These are phyloP conservation scores for Vachellia collinsii DNA, from an alignment of 306 rosid genomes.

Conservation along the genomic window DNA sequence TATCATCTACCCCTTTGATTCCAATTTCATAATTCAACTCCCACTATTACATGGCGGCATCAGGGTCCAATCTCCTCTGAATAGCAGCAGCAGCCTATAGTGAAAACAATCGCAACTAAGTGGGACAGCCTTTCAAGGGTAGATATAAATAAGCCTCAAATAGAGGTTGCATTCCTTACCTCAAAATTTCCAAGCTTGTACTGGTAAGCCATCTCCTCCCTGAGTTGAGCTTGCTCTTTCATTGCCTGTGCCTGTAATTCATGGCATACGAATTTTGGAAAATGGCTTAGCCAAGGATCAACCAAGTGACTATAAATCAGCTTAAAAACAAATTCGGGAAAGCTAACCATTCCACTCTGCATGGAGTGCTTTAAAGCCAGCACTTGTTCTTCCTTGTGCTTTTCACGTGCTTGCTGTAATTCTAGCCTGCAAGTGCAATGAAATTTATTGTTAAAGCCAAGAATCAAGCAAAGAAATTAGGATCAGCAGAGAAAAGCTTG, in stretches of 20 bases:
- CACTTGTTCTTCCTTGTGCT: conserved; percentile 88
- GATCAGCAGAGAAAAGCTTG: conserved; percentile 23
- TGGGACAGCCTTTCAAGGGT: conserved; percentile 9
- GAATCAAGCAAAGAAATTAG: background rate
- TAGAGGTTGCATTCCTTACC: conserved; percentile 49
- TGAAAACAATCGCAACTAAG: conserved; percentile 25
- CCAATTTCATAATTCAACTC: conserved; percentile 25
- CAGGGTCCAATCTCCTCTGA: conserved; percentile 96
- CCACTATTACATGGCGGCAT: conserved; percentile 57
- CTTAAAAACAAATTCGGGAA: conserved; percentile 25
- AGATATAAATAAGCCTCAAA: background rate
- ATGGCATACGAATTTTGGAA: conserved; percentile 20
- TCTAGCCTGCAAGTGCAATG: conserved; percentile 64
- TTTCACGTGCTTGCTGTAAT: conserved; percentile 73
- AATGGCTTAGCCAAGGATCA: background rate
- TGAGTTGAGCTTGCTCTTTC: conserved; percentile 98
- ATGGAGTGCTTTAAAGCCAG: conserved; percentile 69
- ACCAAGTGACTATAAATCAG: background rate
- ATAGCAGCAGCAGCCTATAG: conserved; percentile 96
- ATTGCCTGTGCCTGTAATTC: conserved; percentile 91
- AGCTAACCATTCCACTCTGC: conserved; percentile 95
- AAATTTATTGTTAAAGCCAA: conserved; percentile 3
- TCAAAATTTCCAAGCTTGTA: conserved; percentile 91
- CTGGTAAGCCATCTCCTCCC: conserved; percentile 99
- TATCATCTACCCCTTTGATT: conserved; percentile 23